These are phyloP conservation scores for Fusarium neocosmosporiellum DNA, from an alignment of 2,329 filamentous ascomycete genomes.

Conservation along the genomic window DNA sequence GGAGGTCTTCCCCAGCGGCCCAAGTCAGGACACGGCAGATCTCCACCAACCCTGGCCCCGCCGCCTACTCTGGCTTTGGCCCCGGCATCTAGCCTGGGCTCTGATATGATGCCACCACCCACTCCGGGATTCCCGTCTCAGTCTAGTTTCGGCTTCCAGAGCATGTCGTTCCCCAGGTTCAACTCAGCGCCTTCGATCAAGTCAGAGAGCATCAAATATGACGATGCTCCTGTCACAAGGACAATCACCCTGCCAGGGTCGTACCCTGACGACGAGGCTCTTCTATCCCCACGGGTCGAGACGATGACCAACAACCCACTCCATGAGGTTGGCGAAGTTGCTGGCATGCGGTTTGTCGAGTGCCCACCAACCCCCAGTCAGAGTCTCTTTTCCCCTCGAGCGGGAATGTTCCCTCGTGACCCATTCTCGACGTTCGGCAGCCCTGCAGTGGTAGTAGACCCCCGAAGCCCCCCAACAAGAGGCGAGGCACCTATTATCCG, in stretches of 20 bases:
- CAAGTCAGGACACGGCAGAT: conserved; percentile 46
- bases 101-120: conserved; percentile 53
- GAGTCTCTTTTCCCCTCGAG: conserved; percentile 64
- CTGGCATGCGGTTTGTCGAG: conserved; percentile 65
- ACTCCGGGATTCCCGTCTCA: conserved; percentile 58
- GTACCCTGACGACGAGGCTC: conserved; percentile 61
- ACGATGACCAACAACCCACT: conserved; percentile 78
- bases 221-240: conserved; percentile 45
- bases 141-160: conserved; percentile 57
- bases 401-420: conserved; percentile 65
- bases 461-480: conserved; percentile 78
- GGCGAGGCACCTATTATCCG: conserved; percentile 80
- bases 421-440: conserved; percentile 63
- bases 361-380: conserved; percentile 63
- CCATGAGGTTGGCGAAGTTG: conserved; percentile 57
- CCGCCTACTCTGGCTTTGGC: conserved; percentile 23
- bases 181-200: conserved; percentile 23
- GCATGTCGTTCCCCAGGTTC: conserved; percentile 47
- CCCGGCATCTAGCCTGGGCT: conserved; percentile 29
- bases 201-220: conserved; percentile 11
- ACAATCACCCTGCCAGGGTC: conserved; percentile 50
- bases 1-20: conserved; percentile 49
- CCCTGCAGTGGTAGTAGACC: conserved; percentile 68
- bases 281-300: conserved; percentile 78
- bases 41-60: conserved; percentile 18